Evolutionary conservation across 1,139 yeast genomes (phyloP), one percentile per base, ranked within the genome.

Genomic region (Nadsonia starkeyi-henricii): DNA sequence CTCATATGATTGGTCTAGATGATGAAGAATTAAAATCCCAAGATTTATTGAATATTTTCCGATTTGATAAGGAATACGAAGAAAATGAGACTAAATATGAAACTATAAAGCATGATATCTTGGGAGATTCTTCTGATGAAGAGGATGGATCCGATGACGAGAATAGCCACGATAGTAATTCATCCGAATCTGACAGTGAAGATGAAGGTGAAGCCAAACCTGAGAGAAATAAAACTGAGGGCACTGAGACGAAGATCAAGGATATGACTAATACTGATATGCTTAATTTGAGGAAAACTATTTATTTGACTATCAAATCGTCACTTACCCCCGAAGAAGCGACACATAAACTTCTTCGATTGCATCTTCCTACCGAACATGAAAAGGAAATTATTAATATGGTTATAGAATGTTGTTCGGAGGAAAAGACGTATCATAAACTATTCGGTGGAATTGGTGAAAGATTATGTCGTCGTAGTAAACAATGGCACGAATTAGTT

Each of bases 261-360:
- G 96, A 89, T 62, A 69, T 83, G 72, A 82, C 96, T 0, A 82
- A 81, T 49, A 66, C 79, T 1, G 79, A 78, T 41, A 63, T 79
- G 39, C 68, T 78, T 2, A 77, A 77, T 47, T 76, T 77, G 54
- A 84, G 86, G 54, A 84, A 86, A 58, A 75, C 76, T 1, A 83
- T 89, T 1, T 89, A 89, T 58, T 68, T 88, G 45, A 81, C 93
- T 0, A 70, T 91, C 30, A 88, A 85, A 84, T 85, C 96, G n/a
- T 81, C 96, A 50, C 77, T 89, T 79, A 81, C 95, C 1, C 80
- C 91, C 2, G 95, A 86, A 56, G 99, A 91, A 68, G 93, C 95
- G 0, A 88, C 85, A 0, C 97, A 89, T 63, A 89, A 89, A 62
- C 66, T 91, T 13, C 57, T 85, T 43, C 74, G 74, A 58, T 60